Conservation (phyloP, 495 filamentous ascomycete species). For the Cenococcum geophilum region DNA sequence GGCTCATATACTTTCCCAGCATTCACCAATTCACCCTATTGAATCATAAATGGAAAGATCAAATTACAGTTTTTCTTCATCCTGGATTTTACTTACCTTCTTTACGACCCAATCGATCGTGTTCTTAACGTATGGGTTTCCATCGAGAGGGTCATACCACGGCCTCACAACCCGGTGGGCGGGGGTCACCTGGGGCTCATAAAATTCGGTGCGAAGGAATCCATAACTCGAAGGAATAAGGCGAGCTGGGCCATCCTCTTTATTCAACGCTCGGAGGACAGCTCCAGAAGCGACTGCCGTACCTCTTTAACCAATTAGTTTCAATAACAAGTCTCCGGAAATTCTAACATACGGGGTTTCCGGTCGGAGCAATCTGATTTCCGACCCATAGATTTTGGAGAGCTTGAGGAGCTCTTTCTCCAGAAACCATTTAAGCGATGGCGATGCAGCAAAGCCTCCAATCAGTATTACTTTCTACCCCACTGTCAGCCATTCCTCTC, state of each 20-base stretch:
- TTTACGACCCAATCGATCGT: too few relatives aligned
- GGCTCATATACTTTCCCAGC: slow-evolving; percentile 1
- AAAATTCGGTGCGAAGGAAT: slow-evolving; percentile 27
- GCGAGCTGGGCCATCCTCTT: slow-evolving; percentile 28
- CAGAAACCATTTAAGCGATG: slow-evolving; percentile 22
- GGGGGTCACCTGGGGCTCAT: slow-evolving; percentile 9
- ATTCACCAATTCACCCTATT: slow-evolving; percentile 3
- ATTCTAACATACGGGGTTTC: too few relatives aligned
- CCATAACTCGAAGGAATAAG: slow-evolving; percentile 31
- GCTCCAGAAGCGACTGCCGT: slow-evolving; percentile 32
- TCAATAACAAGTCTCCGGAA: neutral
- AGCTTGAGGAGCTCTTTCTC: slow-evolving; percentile 2
- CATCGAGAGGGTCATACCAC: too few relatives aligned
- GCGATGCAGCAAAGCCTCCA: slow-evolving; percentile 34
- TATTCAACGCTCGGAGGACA: slow-evolving; percentile 30
- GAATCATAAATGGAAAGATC: neutral
- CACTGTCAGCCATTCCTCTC: slow-evolving; percentile 6
- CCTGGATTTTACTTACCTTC: too few relatives aligned
- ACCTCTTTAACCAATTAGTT: neutral
- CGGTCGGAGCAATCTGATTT: too few relatives aligned
- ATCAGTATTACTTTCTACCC: slow-evolving; percentile 35
- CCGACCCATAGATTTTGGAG: neutral
- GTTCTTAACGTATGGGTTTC: too few relatives aligned
- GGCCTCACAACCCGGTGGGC: slow-evolving; percentile 12
- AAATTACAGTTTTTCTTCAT: too few relatives aligned